Conservation (phyloP, 768 basidiomycete species). For the Dendrothele bispora region DNA sequence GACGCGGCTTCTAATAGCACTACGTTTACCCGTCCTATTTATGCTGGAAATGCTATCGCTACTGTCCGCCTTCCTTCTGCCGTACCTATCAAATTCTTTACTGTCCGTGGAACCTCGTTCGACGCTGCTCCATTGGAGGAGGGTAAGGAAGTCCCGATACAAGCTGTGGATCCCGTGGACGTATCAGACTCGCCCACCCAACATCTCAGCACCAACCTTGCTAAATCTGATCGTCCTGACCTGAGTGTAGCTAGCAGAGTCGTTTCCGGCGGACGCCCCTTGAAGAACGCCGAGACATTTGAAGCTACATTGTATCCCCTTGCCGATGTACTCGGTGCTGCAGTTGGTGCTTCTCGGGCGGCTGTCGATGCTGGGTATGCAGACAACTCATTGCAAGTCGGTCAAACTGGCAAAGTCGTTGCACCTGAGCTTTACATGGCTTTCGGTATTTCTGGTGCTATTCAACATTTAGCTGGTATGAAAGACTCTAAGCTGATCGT, state of each 20-base stretch:
- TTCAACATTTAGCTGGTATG: constrained; percentile 99
- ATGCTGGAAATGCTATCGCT: constrained; percentile 96
- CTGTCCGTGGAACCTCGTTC: constrained; percentile 91
- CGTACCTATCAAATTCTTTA: constrained; percentile 89
- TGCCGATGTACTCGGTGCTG: constrained; percentile 90
- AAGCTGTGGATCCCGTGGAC: constrained; percentile 62
- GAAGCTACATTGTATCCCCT: constrained; percentile 82
- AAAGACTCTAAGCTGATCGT: constrained; percentile 99
- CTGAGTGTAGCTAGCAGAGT: constrained; percentile 84
- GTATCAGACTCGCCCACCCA: constrained; percentile 56
- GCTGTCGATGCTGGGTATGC: constrained; percentile 98
- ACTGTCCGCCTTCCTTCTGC: constrained; percentile 81
- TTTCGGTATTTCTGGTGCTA: constrained; percentile 95
- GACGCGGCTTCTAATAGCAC: constrained; percentile 70
- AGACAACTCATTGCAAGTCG: constrained; percentile 98
- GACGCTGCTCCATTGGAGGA: constrained; percentile 59
- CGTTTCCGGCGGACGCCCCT: constrained; percentile 91
- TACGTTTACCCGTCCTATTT: constrained; percentile 91
- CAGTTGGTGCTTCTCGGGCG: constrained; percentile 96
- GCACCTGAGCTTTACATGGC: constrained; percentile 97
- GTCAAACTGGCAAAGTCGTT: constrained; percentile 98
- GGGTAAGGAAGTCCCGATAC: constrained; percentile 54
- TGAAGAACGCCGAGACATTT: constrained; percentile 96
- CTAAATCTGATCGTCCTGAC: constrained; percentile 91
- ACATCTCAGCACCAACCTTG: constrained; percentile 74